Evolutionary conservation across 441 rosid species (phyloP), one percentile per base, ranked within the genome.

Genomic region (Eruca vesicaria): DNA sequence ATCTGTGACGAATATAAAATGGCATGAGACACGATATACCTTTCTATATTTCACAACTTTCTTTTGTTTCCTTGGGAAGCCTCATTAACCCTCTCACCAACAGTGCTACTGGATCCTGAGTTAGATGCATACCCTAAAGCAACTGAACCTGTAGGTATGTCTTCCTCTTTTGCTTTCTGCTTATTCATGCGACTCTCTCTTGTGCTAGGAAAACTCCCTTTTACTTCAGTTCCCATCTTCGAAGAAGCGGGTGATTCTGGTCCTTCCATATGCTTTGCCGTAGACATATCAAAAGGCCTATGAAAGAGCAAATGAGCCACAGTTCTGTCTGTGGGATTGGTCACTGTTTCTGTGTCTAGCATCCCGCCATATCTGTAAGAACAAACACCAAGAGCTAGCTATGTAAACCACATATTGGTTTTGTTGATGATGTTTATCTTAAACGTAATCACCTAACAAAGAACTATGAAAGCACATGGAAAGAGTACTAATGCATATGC

Each of bases 231-330:
- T 88, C 89, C 63, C 66, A 75, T 43, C 84, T 82, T 88, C 2
- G 83, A 21, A 36, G 88, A 83, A 81, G 75, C 82, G 23, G 90
- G 90, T 67, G 97, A 89, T 68, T 85, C 88, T 29, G 93, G 84
- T 21, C 86, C 88, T 74, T 82, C 89, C 33, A 82, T 72, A 69
- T 81, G 82, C 63, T 86, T 96, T 77, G 79, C 82, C 1, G 83
- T 81, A 1, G 83, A 69, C 63, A 80, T 67, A 38, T 90, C 92
- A 63, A 79, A 32, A 35, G 93, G 93, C 78, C 96, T 87, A 74
- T 90, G 93, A 76, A 96, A 94, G 78, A 96, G 98, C 81, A 94
- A 84, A 82, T 84, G 92, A 58, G 98, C 98, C 72, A 96, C 93
- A 11, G 85, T 80, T 59, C 99, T 88, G 80, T 96, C 99, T 29